Percentiles rank a stretch among this genome's conserved stretches.
Conservation (phyloP, 495 filamentous ascomycete species). For the Glonium stellatum region DNA sequence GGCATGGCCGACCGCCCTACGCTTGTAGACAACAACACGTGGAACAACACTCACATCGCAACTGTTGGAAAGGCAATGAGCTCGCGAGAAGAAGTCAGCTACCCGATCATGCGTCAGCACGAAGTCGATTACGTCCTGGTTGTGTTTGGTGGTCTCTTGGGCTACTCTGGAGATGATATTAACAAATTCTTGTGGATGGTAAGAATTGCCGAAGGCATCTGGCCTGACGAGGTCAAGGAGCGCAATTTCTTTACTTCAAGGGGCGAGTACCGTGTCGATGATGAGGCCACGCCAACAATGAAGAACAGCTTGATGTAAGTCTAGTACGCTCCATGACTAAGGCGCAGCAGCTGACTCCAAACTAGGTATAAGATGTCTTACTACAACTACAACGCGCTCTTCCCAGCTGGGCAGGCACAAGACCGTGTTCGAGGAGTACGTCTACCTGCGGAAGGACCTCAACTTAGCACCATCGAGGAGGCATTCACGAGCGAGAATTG, state of each 20-base stretch:
- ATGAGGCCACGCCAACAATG: constrained; percentile 93
- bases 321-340: constrained; percentile 3
- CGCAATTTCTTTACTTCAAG: constrained; percentile 91
- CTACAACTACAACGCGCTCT: constrained; percentile 91
- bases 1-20: constrained; percentile 99
- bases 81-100: constrained; percentile 94
- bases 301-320: constrained; percentile 96
- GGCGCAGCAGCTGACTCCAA: constrained; percentile 35
- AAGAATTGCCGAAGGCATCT: constrained; percentile 96
- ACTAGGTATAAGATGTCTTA: constrained; percentile 99
- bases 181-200: constrained; percentile 99
- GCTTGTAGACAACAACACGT: constrained; percentile 98
- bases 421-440: constrained; percentile 81
- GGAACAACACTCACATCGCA: constrained; percentile 99
- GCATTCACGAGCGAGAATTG: constrained; percentile 99
- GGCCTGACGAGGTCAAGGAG: constrained; percentile 98
- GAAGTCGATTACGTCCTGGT: constrained; percentile 98
- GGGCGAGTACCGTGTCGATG: constrained; percentile 94
- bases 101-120: constrained; percentile 95
- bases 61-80: constrained; percentile 99
- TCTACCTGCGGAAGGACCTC: constrained; percentile 78
- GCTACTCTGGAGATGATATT: constrained; percentile 99
- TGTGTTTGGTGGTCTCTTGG: constrained; percentile 92
- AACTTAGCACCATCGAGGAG: constrained; percentile 85
- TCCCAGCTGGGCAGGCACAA: constrained; percentile 82